Conservation (phyloP, 169 alveolate genomes). For the Plasmodium yoelii region DNA sequence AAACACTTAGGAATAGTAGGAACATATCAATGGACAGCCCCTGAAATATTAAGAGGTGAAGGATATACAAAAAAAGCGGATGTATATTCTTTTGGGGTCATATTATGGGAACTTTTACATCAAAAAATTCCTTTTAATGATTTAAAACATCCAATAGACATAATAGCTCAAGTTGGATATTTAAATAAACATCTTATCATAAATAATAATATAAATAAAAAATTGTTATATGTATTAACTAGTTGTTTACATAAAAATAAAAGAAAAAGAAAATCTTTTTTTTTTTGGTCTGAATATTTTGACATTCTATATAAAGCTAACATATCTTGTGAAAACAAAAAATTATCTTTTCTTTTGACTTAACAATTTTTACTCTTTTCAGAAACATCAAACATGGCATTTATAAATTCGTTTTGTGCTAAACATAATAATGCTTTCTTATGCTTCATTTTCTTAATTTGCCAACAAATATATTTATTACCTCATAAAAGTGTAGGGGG, state of each 20-base stretch:
- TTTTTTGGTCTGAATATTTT: conserved; percentile 71
- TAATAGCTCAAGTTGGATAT: conserved; percentile 81
- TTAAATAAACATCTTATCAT: conserved; percentile 37
- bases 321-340: neutral
- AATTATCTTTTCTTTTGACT: neutral
- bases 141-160: conserved; percentile 75
- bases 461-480: too few species aligned
- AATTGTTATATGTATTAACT: conserved; percentile 25
- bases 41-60: conserved; percentile 87
- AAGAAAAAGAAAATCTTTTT: conserved; percentile 49
- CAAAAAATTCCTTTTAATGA: conserved; percentile 86
- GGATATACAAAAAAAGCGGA: conserved; percentile 87
- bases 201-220: conserved; percentile 9
- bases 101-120: conserved; percentile 87
- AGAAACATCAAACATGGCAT: too few species aligned
- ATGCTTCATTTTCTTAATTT: too few species aligned
- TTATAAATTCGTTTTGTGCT: too few species aligned
- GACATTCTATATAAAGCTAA: conserved; percentile 19
- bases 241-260: conserved; percentile 52
- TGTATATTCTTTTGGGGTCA: conserved; percentile 89
- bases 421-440: too few species aligned
- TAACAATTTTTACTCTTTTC: too few species aligned
- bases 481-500: too few species aligned
- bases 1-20: conserved; percentile 84
- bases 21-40: conserved; percentile 89